A percentile compares a stretch with the other conserved stretches of the same genome.
Evolutionary conservation across 345 rosid genomes (phyloP).

Genomic region (Balakata baccata): DNA sequence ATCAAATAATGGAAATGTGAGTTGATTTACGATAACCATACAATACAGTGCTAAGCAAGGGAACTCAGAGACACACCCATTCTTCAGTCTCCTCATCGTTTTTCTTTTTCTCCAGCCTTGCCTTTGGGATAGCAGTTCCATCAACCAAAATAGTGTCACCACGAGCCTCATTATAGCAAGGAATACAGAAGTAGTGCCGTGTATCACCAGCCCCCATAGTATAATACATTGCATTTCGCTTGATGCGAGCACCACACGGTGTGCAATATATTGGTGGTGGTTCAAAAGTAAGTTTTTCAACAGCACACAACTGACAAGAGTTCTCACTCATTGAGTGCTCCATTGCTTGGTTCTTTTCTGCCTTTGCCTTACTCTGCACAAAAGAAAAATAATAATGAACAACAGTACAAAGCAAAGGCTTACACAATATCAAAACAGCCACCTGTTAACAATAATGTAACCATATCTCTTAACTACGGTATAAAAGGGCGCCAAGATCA

Average conservation of each 20-base stretch:
- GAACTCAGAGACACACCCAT: conserved; percentile 52
- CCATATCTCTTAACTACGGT: too few species aligned
- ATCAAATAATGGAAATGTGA: conserved; percentile 24
- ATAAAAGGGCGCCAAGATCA: background rate
- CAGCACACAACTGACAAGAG: conserved; percentile 97
- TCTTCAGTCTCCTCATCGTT: conserved; percentile 99
- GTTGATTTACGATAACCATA: conserved; percentile 15
- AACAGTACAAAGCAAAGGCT: background rate
- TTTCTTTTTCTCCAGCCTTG: conserved; percentile 92
- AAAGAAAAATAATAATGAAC: background rate
- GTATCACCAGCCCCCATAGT: conserved; percentile 88
- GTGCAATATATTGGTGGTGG: conserved; percentile 97
- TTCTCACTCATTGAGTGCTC: conserved; percentile 94
- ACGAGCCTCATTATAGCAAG: conserved; percentile 93
- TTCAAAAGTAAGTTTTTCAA: conserved; percentile 96
- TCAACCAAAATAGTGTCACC: conserved; percentile 76
- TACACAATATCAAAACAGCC: background rate
- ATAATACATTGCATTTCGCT: conserved; percentile 96
- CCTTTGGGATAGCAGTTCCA: conserved; percentile 60
- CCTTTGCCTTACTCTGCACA: conserved; percentile 91
- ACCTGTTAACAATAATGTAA: too few species aligned
- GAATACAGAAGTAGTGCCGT: conserved; percentile 86
- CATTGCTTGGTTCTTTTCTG: conserved; percentile 95
- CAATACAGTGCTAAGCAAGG: conserved; percentile 11
- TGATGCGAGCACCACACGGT: conserved; percentile 93